A percentile compares a stretch with the other conserved stretches of the same genome.
These are phyloP conservation scores for Delphinella strobiligena DNA, from an alignment of 2,329 filamentous ascomycete genomes.

Conservation along the genomic window DNA sequence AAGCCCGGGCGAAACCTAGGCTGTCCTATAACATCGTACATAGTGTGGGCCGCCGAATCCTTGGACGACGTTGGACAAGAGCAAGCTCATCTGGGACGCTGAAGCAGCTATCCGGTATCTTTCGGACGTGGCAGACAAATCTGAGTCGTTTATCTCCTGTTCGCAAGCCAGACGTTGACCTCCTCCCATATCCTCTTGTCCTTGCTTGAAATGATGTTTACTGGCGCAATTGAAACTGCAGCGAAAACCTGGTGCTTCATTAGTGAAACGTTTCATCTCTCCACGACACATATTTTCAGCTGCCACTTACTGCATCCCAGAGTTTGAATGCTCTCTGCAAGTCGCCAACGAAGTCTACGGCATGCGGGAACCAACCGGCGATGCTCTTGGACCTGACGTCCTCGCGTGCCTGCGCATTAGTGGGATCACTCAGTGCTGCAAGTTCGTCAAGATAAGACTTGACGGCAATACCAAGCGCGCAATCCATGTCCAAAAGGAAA, in stretches of 20 bases:
- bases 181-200: constrained; percentile 42
- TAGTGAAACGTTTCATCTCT: not conserved
- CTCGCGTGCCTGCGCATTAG: constrained; percentile 35
- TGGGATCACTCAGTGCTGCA: constrained; percentile 44
- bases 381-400: constrained; percentile 40
- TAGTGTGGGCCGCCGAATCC: too few relatives aligned
- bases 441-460: constrained; percentile 70
- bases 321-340: constrained; percentile 48
- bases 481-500: constrained; percentile 58
- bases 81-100: too few relatives aligned
- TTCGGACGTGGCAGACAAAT: too few relatives aligned
- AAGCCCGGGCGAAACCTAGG: too few relatives aligned
- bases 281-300: not conserved
- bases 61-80: too few relatives aligned
- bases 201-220: constrained; percentile 29
- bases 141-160: constrained; percentile 9
- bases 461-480: constrained; percentile 65
- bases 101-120: too few relatives aligned
- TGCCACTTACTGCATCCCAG: constrained; percentile 55
- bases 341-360: constrained; percentile 45
- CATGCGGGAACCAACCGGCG: constrained; percentile 50
- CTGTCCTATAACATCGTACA: too few relatives aligned
- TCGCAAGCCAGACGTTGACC: constrained; percentile 7
- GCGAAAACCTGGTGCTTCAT: constrained; percentile 37
- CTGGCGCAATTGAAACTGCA: constrained; percentile 43